A percentile compares a stretch with the other conserved stretches of the same genome.
phyloP scores from a whole-genome alignment of 345 rosid species.

The rapeseed (Brassica napus) region Da-Ae NC_063444.1:3037001-3037500 shows the following conservation, averaged over 20 bases:
- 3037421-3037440: constrained; percentile 93
- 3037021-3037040: constrained; percentile 94
- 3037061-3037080: constrained; percentile 59
- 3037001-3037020: constrained; percentile 13
- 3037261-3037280: constrained; percentile 73
- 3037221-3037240: constrained; percentile 22
- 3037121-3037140: constrained; percentile 93
- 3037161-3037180: constrained; percentile 23
- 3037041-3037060: constrained; percentile 86
- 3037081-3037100: constrained; percentile 89
- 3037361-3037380: constrained; percentile 10
- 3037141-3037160: constrained; percentile 57
- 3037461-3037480: constrained; percentile 85
- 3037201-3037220: not conserved
- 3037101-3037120: constrained; percentile 90
- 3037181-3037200: constrained; percentile 10
- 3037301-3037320: constrained; percentile 87
- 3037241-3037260: constrained; percentile 23
- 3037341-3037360: not conserved
- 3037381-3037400: not conserved
- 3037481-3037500: constrained; percentile 63
- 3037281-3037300: constrained; percentile 89
- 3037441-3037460: constrained; percentile 71
- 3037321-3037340: constrained; percentile 64
- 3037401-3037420: constrained; percentile 53